These are phyloP conservation scores for Taiwanofungus camphoratus DNA, from an alignment of 1,284 basidiomycete genomes.

Conservation along the genomic window DNA sequence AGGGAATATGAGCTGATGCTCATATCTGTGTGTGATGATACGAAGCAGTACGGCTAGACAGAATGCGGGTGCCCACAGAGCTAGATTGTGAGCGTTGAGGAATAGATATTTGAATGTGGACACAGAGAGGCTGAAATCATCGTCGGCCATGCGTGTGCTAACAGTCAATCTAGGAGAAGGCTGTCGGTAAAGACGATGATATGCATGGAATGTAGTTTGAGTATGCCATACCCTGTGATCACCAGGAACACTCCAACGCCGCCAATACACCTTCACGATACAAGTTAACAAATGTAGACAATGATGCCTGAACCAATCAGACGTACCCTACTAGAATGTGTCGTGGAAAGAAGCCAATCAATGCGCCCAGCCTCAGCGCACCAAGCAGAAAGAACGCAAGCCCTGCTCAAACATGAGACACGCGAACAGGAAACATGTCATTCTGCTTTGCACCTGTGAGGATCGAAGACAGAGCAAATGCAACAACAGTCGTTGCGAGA, in stretches of 20 bases:
- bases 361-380: constrained; percentile 72
- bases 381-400: constrained; percentile 88
- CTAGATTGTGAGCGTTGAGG: constrained; percentile 52
- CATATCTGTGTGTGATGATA: constrained; percentile 74
- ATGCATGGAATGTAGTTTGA: neutral
- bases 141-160: constrained; percentile 78
- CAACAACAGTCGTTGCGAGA: constrained; percentile 86
- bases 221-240: constrained; percentile 67
- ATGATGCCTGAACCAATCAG: constrained; percentile 1
- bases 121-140: constrained; percentile 68
- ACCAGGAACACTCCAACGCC: constrained; percentile 94
- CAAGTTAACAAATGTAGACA: neutral
- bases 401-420: constrained; percentile 34
- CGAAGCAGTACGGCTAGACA: constrained; percentile 75
- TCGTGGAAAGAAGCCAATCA: constrained; percentile 95
- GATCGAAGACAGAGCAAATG: constrained; percentile 87
- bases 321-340: constrained; percentile 87
- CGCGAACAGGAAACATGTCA: neutral
- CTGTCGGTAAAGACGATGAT: neutral
- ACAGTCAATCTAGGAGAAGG: constrained; percentile 64
- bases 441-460: constrained; percentile 63
- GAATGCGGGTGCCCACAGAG: constrained; percentile 75
- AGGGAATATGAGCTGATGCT: constrained; percentile 92
- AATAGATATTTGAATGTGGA: constrained; percentile 62
- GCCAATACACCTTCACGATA: constrained; percentile 72